These are phyloP conservation scores for Saxophila tyrrhenica DNA, from an alignment of 495 filamentous ascomycete genomes.

Conservation along the genomic window DNA sequence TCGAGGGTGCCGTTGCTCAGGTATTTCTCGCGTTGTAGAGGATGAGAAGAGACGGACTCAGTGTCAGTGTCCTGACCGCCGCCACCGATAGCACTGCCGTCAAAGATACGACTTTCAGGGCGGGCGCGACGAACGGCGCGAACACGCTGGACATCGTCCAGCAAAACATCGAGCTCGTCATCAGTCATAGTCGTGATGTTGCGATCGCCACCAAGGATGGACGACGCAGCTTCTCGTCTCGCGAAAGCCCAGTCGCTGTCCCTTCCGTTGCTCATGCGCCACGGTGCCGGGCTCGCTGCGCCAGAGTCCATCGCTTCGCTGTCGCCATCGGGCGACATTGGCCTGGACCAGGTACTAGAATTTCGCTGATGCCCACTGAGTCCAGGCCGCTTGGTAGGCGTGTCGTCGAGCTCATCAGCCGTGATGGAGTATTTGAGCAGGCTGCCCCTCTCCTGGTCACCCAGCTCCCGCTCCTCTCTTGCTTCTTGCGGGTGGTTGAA, in stretches of 20 bases:
- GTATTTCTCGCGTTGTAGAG: conserved; percentile 75
- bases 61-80: conserved; percentile 72
- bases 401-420: conserved; percentile 60
- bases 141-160: conserved; percentile 86
- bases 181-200: conserved; percentile 81
- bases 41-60: conserved; percentile 81
- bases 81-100: not conserved
- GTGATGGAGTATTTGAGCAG: conserved; percentile 80
- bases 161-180: conserved; percentile 87
- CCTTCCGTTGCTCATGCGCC: conserved; percentile 31
- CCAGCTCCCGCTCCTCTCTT: conserved; percentile 65
- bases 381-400: conserved; percentile 41
- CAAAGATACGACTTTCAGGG: conserved; percentile 38
- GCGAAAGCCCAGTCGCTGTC: conserved; percentile 97
- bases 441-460: conserved; percentile 51
- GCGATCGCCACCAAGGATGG: conserved; percentile 83
- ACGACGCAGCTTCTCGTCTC: conserved; percentile 78
- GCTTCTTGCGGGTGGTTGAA: conserved; percentile 98
- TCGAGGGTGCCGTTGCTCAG: conserved; percentile 91
- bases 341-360: conserved; percentile 50
- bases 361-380: conserved; percentile 56
- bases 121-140: conserved; percentile 69
- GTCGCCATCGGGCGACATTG: conserved; percentile 49
- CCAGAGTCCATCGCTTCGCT: conserved; percentile 54
- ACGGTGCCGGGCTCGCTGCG: conserved; percentile 61